Conservation (phyloP, 768 basidiomycete genomes). For the Boletus sp. region DNA sequence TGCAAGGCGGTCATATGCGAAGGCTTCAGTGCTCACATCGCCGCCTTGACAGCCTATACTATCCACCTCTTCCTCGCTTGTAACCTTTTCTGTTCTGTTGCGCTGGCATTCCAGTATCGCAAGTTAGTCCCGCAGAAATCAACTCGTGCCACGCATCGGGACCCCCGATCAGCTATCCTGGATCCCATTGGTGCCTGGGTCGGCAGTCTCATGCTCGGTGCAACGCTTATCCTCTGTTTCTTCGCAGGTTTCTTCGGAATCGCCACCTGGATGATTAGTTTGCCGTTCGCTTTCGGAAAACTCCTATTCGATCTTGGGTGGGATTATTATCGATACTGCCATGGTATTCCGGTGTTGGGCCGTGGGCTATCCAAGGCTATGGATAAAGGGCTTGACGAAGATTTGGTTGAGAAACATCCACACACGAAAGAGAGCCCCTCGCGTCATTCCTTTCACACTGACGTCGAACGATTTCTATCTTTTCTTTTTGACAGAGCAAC, state of each 20-base stretch:
- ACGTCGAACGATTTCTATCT: not conserved
- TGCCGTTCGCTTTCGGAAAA: conserved; percentile 76
- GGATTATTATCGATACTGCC: conserved; percentile 49
- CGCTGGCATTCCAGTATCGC: conserved; percentile 57
- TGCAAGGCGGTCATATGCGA: conserved; percentile 72
- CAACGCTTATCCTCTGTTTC: conserved; percentile 70
- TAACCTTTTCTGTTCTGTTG: conserved; percentile 55
- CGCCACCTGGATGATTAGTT: conserved; percentile 80
- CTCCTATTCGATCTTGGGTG: conserved; percentile 61
- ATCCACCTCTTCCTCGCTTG: conserved; percentile 76
- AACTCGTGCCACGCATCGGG: conserved; percentile 33
- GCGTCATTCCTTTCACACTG: not conserved
- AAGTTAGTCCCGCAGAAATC: conserved; percentile 49
- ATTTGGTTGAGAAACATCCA: not conserved
- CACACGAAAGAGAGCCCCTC: not conserved
- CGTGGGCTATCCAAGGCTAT: not conserved
- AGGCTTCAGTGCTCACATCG: conserved; percentile 75
- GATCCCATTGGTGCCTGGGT: conserved; percentile 76
- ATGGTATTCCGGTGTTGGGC: conserved; percentile 19
- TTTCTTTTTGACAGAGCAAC: conserved; percentile 3
- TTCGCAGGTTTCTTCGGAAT: conserved; percentile 71
- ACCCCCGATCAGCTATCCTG: conserved; percentile 59
- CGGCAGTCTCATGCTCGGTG: conserved; percentile 61
- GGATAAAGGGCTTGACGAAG: not conserved
- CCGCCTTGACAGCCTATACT: conserved; percentile 77